A percentile compares a stretch with the other conserved stretches of the same genome.
Evolutionary conservation across 2,329 filamentous ascomycete species (phyloP).

Genomic region (Berkeleyomyces rouxiae): DNA sequence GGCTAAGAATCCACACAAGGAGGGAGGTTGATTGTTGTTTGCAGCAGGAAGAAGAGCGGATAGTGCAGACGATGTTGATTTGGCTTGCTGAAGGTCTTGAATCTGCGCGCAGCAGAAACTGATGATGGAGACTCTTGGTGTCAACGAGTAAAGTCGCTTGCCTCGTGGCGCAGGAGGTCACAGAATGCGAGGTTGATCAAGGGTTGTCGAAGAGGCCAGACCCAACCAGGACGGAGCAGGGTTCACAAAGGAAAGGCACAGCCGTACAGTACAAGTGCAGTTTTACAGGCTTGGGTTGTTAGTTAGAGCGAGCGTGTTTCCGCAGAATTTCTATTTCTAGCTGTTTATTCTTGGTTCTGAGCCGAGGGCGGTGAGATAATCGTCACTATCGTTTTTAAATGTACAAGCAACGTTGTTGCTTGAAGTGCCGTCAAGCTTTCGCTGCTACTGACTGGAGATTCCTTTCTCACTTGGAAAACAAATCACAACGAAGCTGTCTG

Average conservation of each 20-base stretch:
- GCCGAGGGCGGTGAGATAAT: not conserved
- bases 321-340: not conserved
- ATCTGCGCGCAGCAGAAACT: too few relatives aligned
- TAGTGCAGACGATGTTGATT: not conserved
- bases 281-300: not conserved
- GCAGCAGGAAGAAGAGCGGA: not conserved
- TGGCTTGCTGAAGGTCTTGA: not conserved
- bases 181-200: too few relatives aligned
- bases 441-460: not conserved
- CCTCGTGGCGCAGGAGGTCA: too few relatives aligned
- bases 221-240: too few relatives aligned
- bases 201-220: too few relatives aligned
- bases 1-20: not conserved
- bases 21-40: not conserved
- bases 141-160: too few relatives aligned
- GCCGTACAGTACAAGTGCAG: not conserved
- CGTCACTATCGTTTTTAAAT: not conserved
- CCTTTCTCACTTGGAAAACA: not conserved
- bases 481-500: not conserved
- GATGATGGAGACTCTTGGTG: too few relatives aligned
- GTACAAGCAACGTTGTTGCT: not conserved
- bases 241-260: not conserved
- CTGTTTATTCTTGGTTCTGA: not conserved
- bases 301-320: not conserved
- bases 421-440: not conserved